Evolutionary conservation across 2,329 filamentous ascomycete species (phyloP).

Genomic region (Ascosphaera aggregata): DNA sequence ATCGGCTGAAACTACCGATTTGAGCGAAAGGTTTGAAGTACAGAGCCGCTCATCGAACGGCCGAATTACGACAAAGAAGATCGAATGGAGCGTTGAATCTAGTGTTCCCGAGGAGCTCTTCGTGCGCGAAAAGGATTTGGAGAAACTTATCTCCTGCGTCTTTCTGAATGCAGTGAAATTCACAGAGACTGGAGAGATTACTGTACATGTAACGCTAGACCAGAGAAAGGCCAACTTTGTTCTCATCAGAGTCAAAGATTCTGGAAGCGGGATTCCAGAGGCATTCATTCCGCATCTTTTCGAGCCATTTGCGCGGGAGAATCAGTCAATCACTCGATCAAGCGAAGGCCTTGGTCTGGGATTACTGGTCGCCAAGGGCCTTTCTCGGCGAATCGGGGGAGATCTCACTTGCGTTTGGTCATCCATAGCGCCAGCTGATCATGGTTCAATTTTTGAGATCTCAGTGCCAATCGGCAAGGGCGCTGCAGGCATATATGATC

Average conservation of each 20-base stretch:
- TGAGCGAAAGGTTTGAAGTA: slow-evolving; percentile 23
- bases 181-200: slow-evolving; percentile 39
- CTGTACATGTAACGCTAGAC: slow-evolving; percentile 29
- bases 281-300: slow-evolving; percentile 44
- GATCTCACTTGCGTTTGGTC: slow-evolving; percentile 42
- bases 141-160: slow-evolving; percentile 39
- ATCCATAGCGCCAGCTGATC: slow-evolving; percentile 33
- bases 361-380: slow-evolving; percentile 46
- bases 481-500: background rate
- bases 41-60: slow-evolving; percentile 21
- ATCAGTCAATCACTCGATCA: slow-evolving; percentile 41
- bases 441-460: slow-evolving; percentile 46
- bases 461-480: slow-evolving; percentile 31
- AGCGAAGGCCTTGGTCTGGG: slow-evolving; percentile 47
- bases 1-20: slow-evolving; percentile 19
- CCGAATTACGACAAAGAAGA: slow-evolving; percentile 19
- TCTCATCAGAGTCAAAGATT: slow-evolving; percentile 39
- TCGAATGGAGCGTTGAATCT: slow-evolving; percentile 24
- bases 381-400: slow-evolving; percentile 44
- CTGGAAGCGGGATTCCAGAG: slow-evolving; percentile 42
- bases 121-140: slow-evolving; percentile 38
- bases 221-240: slow-evolving; percentile 26
- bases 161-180: slow-evolving; percentile 48
- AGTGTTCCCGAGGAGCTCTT: slow-evolving; percentile 23
- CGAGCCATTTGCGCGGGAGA: slow-evolving; percentile 45